Percentiles rank a stretch among this genome's conserved stretches.
These are phyloP conservation scores for Cryphonectria japonica DNA, from an alignment of 2,329 filamentous ascomycete genomes.

Conservation along the genomic window DNA sequence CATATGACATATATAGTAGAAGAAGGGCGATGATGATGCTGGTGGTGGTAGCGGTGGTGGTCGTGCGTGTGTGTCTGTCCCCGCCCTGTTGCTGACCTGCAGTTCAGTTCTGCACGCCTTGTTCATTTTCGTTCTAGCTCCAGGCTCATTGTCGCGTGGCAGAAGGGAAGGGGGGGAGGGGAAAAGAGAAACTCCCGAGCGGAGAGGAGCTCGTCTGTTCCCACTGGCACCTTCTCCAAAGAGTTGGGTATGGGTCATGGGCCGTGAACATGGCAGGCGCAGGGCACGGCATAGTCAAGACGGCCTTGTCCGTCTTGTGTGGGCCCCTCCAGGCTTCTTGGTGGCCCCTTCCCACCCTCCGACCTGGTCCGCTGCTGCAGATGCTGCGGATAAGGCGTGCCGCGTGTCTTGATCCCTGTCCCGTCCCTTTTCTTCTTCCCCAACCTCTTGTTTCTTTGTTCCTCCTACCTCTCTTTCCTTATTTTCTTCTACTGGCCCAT, in stretches of 20 bases:
- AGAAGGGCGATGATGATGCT: not conserved
- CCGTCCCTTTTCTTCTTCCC: not conserved
- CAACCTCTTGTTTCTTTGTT: not conserved
- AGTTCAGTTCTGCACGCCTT: not conserved
- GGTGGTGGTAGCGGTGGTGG: not conserved
- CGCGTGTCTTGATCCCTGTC: not conserved
- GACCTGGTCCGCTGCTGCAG: not conserved
- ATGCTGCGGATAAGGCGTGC: slow-evolving; percentile 8
- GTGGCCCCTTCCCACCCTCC: not conserved
- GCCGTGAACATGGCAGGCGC: not conserved
- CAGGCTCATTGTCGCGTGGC: slow-evolving; percentile 1
- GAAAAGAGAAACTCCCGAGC: not conserved
- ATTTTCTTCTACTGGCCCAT: not conserved
- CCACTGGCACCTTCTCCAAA: slow-evolving; percentile 3
- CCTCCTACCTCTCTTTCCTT: not conserved
- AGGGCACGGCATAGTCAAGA: not conserved
- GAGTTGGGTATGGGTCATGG: not conserved
- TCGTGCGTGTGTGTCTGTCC: not conserved
- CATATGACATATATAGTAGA: not conserved
- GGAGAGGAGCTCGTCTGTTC: not conserved
- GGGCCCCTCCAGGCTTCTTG: not conserved
- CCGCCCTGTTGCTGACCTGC: not conserved
- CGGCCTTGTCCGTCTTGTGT: not conserved
- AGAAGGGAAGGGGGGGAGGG: not conserved
- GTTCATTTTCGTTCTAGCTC: not conserved